These are phyloP conservation scores for Ceratobasidium sp. DNA, from an alignment of 1,284 basidiomycete species.

Conservation along the genomic window DNA sequence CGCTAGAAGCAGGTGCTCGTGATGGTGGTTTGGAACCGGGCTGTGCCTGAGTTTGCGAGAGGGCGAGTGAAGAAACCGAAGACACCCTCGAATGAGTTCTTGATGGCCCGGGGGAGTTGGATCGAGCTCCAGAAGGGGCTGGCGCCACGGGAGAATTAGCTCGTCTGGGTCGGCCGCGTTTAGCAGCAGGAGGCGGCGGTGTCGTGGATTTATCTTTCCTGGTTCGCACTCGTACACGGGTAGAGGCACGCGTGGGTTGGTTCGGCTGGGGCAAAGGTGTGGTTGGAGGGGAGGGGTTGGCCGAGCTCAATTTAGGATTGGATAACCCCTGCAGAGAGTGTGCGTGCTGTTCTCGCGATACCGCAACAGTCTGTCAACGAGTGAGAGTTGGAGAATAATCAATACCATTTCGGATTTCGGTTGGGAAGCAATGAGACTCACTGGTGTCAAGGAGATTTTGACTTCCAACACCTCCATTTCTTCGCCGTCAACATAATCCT, in stretches of 20 bases:
- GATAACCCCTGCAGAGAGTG: conserved; percentile 6
- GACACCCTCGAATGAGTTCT: conserved; percentile 12
- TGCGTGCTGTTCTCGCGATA: conserved; percentile 12
- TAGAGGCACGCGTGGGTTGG: conserved; percentile 1
- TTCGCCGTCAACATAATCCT: conserved; percentile 26
- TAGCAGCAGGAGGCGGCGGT: neutral
- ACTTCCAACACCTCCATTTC: conserved; percentile 21
- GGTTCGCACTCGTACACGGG: neutral
- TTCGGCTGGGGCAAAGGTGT: neutral
- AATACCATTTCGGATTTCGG: neutral
- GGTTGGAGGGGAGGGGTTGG: conserved; percentile 15
- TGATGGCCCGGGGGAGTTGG: neutral
- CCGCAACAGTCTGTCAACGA: conserved; percentile 7
- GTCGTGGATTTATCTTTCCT: conserved; percentile 7
- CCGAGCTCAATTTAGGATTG: neutral
- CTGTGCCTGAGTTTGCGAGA: neutral
- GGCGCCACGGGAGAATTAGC: neutral
- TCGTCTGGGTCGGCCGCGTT: conserved; percentile 1
- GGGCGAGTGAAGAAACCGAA: conserved; percentile 2
- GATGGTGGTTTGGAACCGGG: neutral
- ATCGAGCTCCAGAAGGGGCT: neutral
- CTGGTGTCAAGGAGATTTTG: conserved; percentile 15
- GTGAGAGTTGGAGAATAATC: neutral
- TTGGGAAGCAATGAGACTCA: neutral
- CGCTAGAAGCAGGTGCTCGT: neutral